Percentiles rank a stretch among this genome's conserved stretches.
Conservation (phyloP, 23 red algal genomes). For the Chondrus crispus region DNA sequence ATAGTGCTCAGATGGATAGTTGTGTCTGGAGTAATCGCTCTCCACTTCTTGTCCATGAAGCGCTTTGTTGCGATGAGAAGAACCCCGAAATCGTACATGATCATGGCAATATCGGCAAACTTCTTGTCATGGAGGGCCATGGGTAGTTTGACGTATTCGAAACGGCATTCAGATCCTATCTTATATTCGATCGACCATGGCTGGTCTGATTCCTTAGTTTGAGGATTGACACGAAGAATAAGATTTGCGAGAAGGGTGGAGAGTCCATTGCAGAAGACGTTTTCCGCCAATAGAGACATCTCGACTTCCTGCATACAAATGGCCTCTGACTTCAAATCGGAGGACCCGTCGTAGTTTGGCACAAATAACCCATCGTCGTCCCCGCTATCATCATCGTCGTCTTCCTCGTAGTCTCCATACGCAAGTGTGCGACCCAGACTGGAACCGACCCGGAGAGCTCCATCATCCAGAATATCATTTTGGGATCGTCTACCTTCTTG, state of each 20-base stretch:
- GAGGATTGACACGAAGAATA: slow-evolving; percentile 45
- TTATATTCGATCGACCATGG: slow-evolving; percentile 62
- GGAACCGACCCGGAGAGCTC: too few species aligned
- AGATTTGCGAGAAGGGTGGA: slow-evolving; percentile 74
- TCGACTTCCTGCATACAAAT: slow-evolving; percentile 87
- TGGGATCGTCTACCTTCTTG: background rate
- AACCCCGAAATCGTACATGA: slow-evolving; percentile 71
- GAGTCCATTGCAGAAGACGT: slow-evolving; percentile 78
- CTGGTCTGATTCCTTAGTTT: slow-evolving; percentile 28
- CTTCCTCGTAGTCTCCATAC: background rate
- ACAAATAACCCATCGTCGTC: slow-evolving; percentile 62
- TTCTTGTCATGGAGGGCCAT: slow-evolving; percentile 36
- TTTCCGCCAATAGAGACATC: slow-evolving; percentile 72
- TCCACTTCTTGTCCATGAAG: slow-evolving; percentile 65
- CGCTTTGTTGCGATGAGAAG: slow-evolving; percentile 59
- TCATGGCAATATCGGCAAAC: slow-evolving; percentile 57
- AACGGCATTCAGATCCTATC: slow-evolving; percentile 67
- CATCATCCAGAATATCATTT: background rate
- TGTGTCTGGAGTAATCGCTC: slow-evolving; percentile 52
- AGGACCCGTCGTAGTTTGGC: slow-evolving; percentile 34
- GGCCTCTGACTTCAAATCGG: slow-evolving; percentile 71
- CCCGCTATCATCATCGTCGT: slow-evolving; percentile 10
- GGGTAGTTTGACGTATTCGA: slow-evolving; percentile 64
- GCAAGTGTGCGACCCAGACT: background rate
- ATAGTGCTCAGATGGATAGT: slow-evolving; percentile 54